These are phyloP conservation scores for Papiliotrema nemorosa DNA, from an alignment of 1,284 basidiomycete species.

Conservation along the genomic window DNA sequence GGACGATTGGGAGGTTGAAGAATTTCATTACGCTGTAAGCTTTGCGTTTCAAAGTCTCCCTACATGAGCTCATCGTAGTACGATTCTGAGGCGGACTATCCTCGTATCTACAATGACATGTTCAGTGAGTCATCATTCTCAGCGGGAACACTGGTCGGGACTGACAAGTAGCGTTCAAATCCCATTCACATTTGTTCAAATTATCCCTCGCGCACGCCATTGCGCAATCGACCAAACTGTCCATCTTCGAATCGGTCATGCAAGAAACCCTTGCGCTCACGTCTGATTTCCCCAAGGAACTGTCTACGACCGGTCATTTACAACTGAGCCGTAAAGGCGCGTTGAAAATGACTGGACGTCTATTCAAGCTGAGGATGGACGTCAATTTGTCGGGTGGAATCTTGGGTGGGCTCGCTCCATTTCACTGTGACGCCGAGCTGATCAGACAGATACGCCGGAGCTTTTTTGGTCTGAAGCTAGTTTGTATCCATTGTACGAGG, in stretches of 20 bases:
- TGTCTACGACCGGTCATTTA: constrained; percentile 74
- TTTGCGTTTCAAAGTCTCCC: background rate
- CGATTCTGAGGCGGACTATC: constrained; percentile 77
- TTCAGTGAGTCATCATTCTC: constrained; percentile 44
- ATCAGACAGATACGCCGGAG: constrained; percentile 70
- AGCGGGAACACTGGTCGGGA: background rate
- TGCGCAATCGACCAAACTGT: constrained; percentile 88
- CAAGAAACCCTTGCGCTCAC: constrained; percentile 75
- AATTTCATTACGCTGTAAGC: constrained; percentile 77
- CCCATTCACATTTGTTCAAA: constrained; percentile 65
- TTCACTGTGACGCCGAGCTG: background rate
- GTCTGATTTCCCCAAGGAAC: constrained; percentile 76
- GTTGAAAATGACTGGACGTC: constrained; percentile 75
- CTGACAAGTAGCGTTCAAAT: constrained; percentile 68
- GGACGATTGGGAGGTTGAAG: constrained; percentile 81
- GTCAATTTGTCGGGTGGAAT: constrained; percentile 91
- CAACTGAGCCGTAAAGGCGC: constrained; percentile 76
- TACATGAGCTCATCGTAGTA: constrained; percentile 55
- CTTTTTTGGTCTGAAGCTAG: constrained; percentile 94
- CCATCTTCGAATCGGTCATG: constrained; percentile 80
- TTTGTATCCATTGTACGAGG: constrained; percentile 83
- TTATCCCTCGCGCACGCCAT: constrained; percentile 91
- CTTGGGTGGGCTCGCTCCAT: constrained; percentile 49
- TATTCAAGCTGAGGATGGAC: constrained; percentile 86
- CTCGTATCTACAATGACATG: constrained; percentile 67